These are phyloP conservation scores for Candida sanyaensis DNA, from an alignment of 1,139 yeast genomes.

Conservation along the genomic window DNA sequence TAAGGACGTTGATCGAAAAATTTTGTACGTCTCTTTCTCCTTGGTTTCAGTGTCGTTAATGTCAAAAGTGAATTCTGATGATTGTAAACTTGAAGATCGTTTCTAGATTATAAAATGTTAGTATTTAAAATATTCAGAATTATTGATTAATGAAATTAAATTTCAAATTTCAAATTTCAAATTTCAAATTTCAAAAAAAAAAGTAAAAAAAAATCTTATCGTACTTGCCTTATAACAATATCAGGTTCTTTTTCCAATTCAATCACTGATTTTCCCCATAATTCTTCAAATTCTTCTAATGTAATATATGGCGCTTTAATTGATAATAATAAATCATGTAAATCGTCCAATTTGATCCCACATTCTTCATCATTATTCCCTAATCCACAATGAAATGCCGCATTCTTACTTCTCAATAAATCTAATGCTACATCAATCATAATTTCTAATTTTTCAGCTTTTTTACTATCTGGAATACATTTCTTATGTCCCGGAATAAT, in stretches of 20 bases:
- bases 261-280: conserved; percentile 70
- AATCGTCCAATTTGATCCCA: conserved; percentile 54
- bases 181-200: too few relatives aligned
- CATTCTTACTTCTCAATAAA: conserved; percentile 68
- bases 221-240: conserved; percentile 76
- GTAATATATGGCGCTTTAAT: conserved; percentile 61
- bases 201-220: conserved; percentile 7
- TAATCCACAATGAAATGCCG: conserved; percentile 66
- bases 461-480: conserved; percentile 79
- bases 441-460: conserved; percentile 66
- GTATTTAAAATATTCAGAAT: conserved; percentile 14
- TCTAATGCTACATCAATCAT: conserved; percentile 70
- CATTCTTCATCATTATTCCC: conserved; percentile 47
- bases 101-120: conserved; percentile 28
- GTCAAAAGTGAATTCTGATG: conserved; percentile 24
- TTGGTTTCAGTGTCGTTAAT: conserved; percentile 33
- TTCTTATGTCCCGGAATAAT: conserved; percentile 42
- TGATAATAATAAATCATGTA: conserved; percentile 59
- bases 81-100: conserved; percentile 27
- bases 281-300: conserved; percentile 75
- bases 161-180: too few relatives aligned
- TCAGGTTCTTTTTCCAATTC: conserved; percentile 75
- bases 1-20: conserved; percentile 75
- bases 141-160: not conserved
- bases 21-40: conserved; percentile 38